Evolutionary conservation across 2,329 filamentous ascomycete genomes (phyloP).

Genomic region (Pyrenochaeta sp.): DNA sequence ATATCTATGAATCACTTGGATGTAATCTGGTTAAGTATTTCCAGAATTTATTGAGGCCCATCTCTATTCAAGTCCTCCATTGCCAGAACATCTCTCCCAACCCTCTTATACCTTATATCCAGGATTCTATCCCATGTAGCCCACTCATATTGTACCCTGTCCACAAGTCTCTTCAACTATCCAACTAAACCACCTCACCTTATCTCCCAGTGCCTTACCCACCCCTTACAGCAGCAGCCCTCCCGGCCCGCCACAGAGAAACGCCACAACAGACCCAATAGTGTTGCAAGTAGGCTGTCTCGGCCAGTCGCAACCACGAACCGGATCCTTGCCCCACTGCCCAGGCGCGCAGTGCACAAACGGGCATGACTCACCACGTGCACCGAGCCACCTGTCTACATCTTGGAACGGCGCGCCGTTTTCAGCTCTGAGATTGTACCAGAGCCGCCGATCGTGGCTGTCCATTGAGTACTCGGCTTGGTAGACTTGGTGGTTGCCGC

Average conservation of each 20-base stretch:
- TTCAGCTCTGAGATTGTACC: slow-evolving; percentile 9
- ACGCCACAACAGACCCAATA: slow-evolving; percentile 2
- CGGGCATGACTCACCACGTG: background rate
- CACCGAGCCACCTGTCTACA: slow-evolving; percentile 4
- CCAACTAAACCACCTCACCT: background rate
- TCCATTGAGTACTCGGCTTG: slow-evolving; percentile 10
- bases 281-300: background rate
- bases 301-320: slow-evolving; percentile 9
- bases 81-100: background rate
- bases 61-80: too few relatives aligned
- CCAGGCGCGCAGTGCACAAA: slow-evolving; percentile 5
- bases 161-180: too few relatives aligned
- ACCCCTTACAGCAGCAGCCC: background rate
- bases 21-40: too few relatives aligned
- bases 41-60: too few relatives aligned
- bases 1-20: too few relatives aligned
- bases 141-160: too few relatives aligned
- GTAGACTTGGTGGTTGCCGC: slow-evolving; percentile 1
- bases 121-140: background rate
- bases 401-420: slow-evolving; percentile 6
- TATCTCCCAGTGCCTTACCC: background rate
- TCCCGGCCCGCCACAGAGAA: background rate
- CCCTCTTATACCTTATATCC: background rate
- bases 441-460: background rate
- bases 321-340: slow-evolving; percentile 3